Conservation (phyloP, 2,329 filamentous ascomycete genomes). For the Fusarium tjaetaba region DNA sequence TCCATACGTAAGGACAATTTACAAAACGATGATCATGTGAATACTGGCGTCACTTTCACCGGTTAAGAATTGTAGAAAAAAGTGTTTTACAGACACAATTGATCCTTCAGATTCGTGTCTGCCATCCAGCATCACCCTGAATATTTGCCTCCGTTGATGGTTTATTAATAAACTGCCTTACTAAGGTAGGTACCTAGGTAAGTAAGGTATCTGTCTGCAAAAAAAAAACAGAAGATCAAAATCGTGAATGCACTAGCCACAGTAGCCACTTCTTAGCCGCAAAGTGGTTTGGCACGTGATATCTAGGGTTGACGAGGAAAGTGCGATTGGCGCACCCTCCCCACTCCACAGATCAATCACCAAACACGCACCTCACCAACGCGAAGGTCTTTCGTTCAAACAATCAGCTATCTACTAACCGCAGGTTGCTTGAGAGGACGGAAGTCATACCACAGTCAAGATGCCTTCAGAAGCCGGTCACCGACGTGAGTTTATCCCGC, state of each 20-base stretch:
- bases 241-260: neutral
- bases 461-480: conserved; percentile 91
- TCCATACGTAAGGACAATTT: neutral
- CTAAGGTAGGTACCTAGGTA: neutral
- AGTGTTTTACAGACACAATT: neutral
- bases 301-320: conserved; percentile 43
- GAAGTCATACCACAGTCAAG: conserved; percentile 66
- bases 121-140: neutral
- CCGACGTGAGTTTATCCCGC: conserved; percentile 75
- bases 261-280: neutral
- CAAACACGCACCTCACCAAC: conserved; percentile 54
- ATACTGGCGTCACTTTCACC: neutral
- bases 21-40: neutral
- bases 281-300: conserved; percentile 47
- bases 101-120: neutral
- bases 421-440: conserved; percentile 59
- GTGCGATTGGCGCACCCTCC: conserved; percentile 44
- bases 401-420: conserved; percentile 54
- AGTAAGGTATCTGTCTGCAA: no score
- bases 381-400: conserved; percentile 59
- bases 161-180: neutral
- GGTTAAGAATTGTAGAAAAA: neutral
- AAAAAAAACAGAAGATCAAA: neutral
- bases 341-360: conserved; percentile 53
- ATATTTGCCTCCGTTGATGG: neutral